Conservation (phyloP, 495 filamentous ascomycete genomes). For the Penicillium arizonense region DNA sequence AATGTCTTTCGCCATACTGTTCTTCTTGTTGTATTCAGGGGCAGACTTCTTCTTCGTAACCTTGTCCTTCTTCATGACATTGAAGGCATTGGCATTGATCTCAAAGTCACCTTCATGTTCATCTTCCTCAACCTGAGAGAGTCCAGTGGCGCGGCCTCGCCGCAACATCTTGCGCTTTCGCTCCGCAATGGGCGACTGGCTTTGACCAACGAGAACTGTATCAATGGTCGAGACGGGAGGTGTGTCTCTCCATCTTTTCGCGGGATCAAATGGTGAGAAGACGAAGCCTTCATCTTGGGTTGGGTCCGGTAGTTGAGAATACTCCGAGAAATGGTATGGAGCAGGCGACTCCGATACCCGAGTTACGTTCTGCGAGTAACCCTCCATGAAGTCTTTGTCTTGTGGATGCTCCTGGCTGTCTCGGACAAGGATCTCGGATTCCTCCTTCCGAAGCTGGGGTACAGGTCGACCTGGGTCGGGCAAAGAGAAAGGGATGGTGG, state of each 20-base stretch:
- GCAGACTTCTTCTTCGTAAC: conserved; percentile 50
- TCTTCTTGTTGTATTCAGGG: conserved; percentile 73
- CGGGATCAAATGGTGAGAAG: conserved; percentile 52
- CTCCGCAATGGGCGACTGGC: conserved; percentile 59
- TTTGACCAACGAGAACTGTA: conserved; percentile 57
- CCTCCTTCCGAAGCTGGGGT: conserved; percentile 38
- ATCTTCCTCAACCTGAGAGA: conserved; percentile 43
- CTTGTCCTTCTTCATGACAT: conserved; percentile 65
- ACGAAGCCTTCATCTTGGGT: conserved; percentile 85
- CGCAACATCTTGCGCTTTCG: conserved; percentile 60
- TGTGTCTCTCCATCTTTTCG: conserved; percentile 58
- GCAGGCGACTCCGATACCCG: conserved; percentile 45
- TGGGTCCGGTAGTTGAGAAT: conserved; percentile 65
- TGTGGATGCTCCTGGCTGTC: conserved; percentile 58
- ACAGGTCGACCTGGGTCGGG: conserved; percentile 52
- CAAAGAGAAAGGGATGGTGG: conserved; percentile 46
- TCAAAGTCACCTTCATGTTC: conserved; percentile 37
- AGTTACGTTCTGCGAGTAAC: conserved; percentile 29
- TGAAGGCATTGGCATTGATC: conserved; percentile 60
- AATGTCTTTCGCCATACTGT: conserved; percentile 83
- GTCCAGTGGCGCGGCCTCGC: conserved; percentile 33
- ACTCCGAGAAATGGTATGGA: conserved; percentile 50
- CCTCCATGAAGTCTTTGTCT: conserved; percentile 30
- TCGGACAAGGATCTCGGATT: conserved; percentile 58
- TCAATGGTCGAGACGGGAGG: conserved; percentile 66